Conservation (phyloP, 345 rosid species). For the Citrus reticulata region DNA sequence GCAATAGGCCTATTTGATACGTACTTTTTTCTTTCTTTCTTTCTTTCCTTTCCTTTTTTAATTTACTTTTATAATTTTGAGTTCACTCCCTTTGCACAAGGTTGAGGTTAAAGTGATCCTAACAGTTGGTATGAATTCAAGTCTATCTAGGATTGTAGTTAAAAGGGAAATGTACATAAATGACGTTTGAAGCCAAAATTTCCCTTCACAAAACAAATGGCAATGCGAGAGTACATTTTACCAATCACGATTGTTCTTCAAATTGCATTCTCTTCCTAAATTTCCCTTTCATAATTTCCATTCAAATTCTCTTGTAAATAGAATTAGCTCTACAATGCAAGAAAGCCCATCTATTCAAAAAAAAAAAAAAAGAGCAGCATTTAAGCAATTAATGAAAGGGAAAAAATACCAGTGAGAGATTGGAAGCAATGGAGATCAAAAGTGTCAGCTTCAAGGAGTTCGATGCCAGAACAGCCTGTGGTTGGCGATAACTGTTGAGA, state of each 20-base stretch:
- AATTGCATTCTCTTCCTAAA: background rate
- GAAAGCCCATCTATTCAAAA: background rate
- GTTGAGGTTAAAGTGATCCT: background rate
- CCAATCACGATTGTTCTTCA: background rate
- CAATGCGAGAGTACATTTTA: background rate
- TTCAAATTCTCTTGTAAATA: background rate
- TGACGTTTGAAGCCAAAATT: background rate
- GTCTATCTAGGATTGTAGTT: background rate
- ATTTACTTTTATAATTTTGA: no score
- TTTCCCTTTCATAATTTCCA: background rate
- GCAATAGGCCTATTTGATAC: background rate
- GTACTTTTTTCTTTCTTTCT: no score
- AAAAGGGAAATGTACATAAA: background rate
- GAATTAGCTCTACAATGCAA: background rate
- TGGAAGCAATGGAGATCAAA: conserved; percentile 98
- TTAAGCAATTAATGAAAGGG: background rate
- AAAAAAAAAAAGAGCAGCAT: background rate
- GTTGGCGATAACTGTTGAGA: conserved; percentile 96
- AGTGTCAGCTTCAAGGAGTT: conserved; percentile 91
- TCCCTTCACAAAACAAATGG: background rate
- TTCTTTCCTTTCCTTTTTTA: no score
- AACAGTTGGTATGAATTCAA: background rate
- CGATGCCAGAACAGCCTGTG: conserved; percentile 85
- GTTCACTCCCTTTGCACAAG: background rate
- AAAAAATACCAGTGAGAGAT: conserved; percentile 68